phyloP scores from a whole-genome alignment of 192 early-diverging fungal genomes.

The Backusella tarrabulga region DNA sequence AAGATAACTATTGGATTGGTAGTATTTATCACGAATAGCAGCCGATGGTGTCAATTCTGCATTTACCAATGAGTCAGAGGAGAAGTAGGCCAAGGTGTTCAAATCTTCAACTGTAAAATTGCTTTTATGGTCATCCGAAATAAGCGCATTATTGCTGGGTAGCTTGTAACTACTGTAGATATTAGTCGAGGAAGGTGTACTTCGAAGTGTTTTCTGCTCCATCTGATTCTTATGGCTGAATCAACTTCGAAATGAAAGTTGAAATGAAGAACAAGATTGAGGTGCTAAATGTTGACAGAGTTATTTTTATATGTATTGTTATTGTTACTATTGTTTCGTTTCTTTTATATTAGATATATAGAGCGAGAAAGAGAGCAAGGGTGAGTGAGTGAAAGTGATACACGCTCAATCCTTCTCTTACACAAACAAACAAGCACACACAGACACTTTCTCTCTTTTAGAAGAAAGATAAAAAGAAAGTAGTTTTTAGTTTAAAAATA shows the following conservation, averaged over 20 bases:
- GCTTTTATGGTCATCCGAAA: not conserved
- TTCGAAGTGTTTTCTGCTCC: conserved; percentile 1
- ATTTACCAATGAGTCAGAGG: not conserved
- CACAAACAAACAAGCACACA: not conserved
- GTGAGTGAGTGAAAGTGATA: not conserved
- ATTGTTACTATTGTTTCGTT: not conserved
- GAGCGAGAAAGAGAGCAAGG: not conserved
- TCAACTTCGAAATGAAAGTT: not conserved
- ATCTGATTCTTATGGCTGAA: not conserved
- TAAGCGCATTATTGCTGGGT: not conserved
- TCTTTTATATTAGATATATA: not conserved
- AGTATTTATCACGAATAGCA: conserved; percentile 20
- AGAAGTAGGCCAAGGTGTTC: not conserved
- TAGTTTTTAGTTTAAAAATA: too few relatives aligned
- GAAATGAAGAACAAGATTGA: not conserved
- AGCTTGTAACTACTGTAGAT: conserved; percentile 8
- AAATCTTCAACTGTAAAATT: not conserved
- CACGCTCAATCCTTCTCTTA: not conserved
- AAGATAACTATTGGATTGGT: conserved; percentile 6
- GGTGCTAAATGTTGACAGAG: not conserved
- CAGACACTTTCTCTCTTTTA: not conserved
- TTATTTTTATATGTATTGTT: not conserved
- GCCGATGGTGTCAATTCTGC: conserved; percentile 11
- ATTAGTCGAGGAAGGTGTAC: not conserved
- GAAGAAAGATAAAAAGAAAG: too few relatives aligned